Percentiles rank a stretch among this genome's conserved stretches.
Conservation (phyloP, 2,329 filamentous ascomycete genomes). For the Venturia asperata region DNA sequence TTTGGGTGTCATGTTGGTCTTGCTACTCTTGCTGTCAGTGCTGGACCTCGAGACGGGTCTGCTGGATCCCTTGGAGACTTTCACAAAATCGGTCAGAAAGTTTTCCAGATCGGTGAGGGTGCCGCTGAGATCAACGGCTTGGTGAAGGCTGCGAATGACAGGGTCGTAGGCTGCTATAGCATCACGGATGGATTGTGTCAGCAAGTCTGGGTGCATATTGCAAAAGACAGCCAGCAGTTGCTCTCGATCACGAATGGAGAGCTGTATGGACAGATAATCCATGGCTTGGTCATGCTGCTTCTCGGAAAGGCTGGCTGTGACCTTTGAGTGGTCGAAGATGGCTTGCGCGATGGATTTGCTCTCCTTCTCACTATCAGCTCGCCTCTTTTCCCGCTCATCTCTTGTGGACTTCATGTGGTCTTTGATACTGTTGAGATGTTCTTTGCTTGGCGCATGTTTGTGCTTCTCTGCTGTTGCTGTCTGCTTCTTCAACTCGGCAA, state of each 20-base stretch:
- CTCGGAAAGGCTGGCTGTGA: constrained; percentile 46
- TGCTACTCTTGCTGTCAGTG: background rate
- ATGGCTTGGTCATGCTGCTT: constrained; percentile 57
- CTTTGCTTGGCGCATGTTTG: constrained; percentile 52
- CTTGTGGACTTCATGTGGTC: constrained; percentile 29
- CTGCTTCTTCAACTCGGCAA: constrained; percentile 59
- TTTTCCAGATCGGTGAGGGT: constrained; percentile 60
- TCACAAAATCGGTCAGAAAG: constrained; percentile 66
- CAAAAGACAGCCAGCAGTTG: constrained; percentile 62
- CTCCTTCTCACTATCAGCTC: constrained; percentile 47
- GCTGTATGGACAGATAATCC: constrained; percentile 63
- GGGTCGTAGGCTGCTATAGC: constrained; percentile 63
- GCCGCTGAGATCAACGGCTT: constrained; percentile 62
- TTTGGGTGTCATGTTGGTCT: constrained; percentile 20
- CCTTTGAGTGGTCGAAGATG: constrained; percentile 53
- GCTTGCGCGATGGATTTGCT: constrained; percentile 57
- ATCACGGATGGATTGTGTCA: constrained; percentile 63
- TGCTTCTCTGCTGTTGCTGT: constrained; percentile 58
- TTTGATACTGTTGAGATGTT: constrained; percentile 54
- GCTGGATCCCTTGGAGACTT: constrained; percentile 38
- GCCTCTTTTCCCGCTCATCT: constrained; percentile 51
- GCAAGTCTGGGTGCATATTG: constrained; percentile 59
- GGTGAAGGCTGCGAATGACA: constrained; percentile 64
- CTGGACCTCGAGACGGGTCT: constrained; percentile 20
- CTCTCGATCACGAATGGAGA: constrained; percentile 67